Base-by-base conservation (phyloP, 345 rosid species). In the Rubroshorea leprosula region DNA sequence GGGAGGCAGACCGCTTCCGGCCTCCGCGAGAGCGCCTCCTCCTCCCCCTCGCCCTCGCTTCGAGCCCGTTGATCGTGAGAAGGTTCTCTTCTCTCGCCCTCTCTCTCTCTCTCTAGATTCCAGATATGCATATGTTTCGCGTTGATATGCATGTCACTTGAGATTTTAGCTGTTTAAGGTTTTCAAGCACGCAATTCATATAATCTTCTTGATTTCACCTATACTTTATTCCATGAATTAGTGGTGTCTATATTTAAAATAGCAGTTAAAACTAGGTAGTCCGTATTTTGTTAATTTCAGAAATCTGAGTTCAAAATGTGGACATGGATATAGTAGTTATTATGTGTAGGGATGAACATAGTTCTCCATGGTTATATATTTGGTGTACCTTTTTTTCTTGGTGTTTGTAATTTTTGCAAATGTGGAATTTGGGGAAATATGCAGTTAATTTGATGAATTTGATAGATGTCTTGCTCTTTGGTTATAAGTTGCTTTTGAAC, bases 61-160 rank as follows among this genome's bases (percentile, higher is more conserved):
- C 25, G 87, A 73, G 56, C 95, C 92, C 23, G 86, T 83, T 16
- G 96, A 88, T 74, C 95, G 93, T 12, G 96, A 88, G 54, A 92
- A 88, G 95, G 95, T 86, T 54, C 57, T 45, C 26, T 3, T 22
- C 24, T 23, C 43, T 62, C 17, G 49, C 38, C n/a, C 7, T 27
- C 41, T 55, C 1, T 2, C 18, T 9, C 19, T 63, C 17, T 41
- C 26, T 63, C n/a, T n/a, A n/a, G n/a, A n/a, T n/a, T n/a, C n/a
- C n/a, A n/a, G n/a, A n/a, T n/a, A 27, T 27, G 31, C 8, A 27
- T 27, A 8, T 27, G 31, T 27, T n/a, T 27, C 31, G 41, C 7
- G 5, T 2, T 35, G 41, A 6, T 2, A 3, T 35, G 41, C 35
- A 38, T 17, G 49, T 41, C 22, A 23, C 48, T 51, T 13, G n/a